Evolutionary conservation across 495 filamentous ascomycete species (phyloP).

Genomic region (Trichoderma virens): DNA sequence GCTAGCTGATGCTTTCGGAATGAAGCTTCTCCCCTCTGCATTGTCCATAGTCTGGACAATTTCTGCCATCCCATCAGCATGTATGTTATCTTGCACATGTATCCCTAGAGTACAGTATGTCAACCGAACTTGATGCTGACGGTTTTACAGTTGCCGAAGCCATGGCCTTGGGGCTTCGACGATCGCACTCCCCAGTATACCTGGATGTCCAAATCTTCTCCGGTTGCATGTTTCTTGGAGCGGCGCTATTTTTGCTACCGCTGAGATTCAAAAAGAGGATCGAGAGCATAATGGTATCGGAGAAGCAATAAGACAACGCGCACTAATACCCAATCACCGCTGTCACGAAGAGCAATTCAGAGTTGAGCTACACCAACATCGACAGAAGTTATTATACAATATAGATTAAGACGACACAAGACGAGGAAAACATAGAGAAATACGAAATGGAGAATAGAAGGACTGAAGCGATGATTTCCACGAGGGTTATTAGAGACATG

Average conservation of each 20-base stretch:
- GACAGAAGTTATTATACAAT: no score
- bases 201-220: neutral
- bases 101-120: neutral
- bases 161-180: slow-evolving; percentile 1
- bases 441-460: no score
- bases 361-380: no score
- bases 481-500: no score
- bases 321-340: no score
- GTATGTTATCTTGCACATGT: no score
- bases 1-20: neutral
- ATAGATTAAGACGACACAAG: no score
- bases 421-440: no score
- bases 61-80: neutral
- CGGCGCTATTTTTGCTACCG: neutral
- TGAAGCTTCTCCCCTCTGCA: neutral
- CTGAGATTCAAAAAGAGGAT: neutral
- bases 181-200: neutral
- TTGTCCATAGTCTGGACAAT: slow-evolving; percentile 1
- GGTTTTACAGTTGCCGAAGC: neutral
- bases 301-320: neutral
- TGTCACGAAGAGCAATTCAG: no score
- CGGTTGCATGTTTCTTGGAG: neutral
- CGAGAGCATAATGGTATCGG: neutral
- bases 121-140: neutral
- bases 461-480: no score